These are phyloP conservation scores for Tricholoma bakamatsutake DNA, from an alignment of 768 basidiomycete species.

Conservation along the genomic window DNA sequence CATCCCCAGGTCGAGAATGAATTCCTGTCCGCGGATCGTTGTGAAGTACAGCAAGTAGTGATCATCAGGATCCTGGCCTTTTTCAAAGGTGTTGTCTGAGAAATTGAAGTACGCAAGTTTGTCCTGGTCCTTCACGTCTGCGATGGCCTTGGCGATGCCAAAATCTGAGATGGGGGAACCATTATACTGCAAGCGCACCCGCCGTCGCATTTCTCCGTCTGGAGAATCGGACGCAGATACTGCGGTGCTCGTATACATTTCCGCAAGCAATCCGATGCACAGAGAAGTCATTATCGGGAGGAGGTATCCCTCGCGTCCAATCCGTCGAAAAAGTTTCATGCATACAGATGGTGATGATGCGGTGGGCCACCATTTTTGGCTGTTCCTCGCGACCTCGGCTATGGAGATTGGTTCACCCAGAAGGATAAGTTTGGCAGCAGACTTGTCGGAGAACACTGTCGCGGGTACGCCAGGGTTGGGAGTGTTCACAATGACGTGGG, in stretches of 20 bases:
- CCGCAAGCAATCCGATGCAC: slow-evolving; percentile 24
- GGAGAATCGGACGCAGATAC: slow-evolving; percentile 10
- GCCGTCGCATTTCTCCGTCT: slow-evolving; percentile 6
- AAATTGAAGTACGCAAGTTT: slow-evolving; percentile 29
- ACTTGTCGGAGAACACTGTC: slow-evolving; percentile 19
- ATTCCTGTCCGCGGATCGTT: slow-evolving; percentile 33
- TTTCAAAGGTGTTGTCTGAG: slow-evolving; percentile 16
- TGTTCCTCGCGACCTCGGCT: neutral
- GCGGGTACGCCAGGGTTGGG: slow-evolving; percentile 17
- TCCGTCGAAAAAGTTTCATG: slow-evolving; percentile 20
- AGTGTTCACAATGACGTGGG: slow-evolving; percentile 21
- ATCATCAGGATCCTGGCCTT: slow-evolving; percentile 37
- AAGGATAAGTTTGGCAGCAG: slow-evolving; percentile 20
- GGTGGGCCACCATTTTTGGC: slow-evolving; percentile 23
- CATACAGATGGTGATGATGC: slow-evolving; percentile 17
- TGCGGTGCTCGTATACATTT: slow-evolving; percentile 29
- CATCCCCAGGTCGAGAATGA: slow-evolving; percentile 36
- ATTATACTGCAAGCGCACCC: slow-evolving; percentile 31
- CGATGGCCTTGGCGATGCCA: slow-evolving; percentile 34
- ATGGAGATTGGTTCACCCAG: slow-evolving; percentile 20
- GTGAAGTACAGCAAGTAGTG: slow-evolving; percentile 49
- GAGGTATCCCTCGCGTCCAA: slow-evolving; percentile 24
- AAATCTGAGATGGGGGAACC: slow-evolving; percentile 39
- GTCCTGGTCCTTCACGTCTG: slow-evolving; percentile 28
- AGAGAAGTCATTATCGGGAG: slow-evolving; percentile 23